Percentiles rank a stretch among this genome's conserved stretches.
Evolutionary conservation across 1,284 basidiomycete species (phyloP).

Genomic region (Entoloma clypeatum): DNA sequence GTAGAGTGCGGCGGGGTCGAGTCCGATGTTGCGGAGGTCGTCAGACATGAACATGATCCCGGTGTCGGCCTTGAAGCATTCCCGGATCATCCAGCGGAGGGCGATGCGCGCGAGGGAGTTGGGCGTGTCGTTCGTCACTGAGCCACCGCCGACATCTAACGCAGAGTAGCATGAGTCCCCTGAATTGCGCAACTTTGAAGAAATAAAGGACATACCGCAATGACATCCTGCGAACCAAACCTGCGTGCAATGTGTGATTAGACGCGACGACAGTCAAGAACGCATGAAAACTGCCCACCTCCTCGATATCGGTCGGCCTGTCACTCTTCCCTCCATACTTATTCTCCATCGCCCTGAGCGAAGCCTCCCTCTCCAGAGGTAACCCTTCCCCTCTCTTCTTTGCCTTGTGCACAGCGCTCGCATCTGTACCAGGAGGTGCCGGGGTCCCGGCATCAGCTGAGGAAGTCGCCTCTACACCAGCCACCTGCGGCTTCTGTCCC

Average conservation of each 20-base stretch:
- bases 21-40: conserved; percentile 30
- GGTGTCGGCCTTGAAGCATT: conserved; percentile 48
- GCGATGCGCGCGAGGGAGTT: conserved; percentile 55
- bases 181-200: background rate
- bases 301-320: conserved; percentile 40
- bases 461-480: no score
- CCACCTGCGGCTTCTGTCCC: conserved; percentile 16
- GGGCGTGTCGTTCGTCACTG: conserved; percentile 45
- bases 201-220: conserved; percentile 24
- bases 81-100: conserved; percentile 66
- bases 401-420: background rate
- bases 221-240: no score
- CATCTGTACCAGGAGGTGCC: no score
- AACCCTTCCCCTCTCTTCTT: conserved; percentile 9
- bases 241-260: conserved; percentile 17
- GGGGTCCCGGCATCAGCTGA: no score
- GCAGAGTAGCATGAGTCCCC: background rate
- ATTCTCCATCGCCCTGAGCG: conserved; percentile 21
- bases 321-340: conserved; percentile 22
- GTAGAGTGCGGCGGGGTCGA: conserved; percentile 29
- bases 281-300: conserved; percentile 30
- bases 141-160: conserved; percentile 52
- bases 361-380: no score
- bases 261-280: background rate
- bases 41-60: conserved; percentile 39